Evolutionary conservation across 495 filamentous ascomycete species (phyloP).

Genomic region (Apiosordaria backusii): DNA sequence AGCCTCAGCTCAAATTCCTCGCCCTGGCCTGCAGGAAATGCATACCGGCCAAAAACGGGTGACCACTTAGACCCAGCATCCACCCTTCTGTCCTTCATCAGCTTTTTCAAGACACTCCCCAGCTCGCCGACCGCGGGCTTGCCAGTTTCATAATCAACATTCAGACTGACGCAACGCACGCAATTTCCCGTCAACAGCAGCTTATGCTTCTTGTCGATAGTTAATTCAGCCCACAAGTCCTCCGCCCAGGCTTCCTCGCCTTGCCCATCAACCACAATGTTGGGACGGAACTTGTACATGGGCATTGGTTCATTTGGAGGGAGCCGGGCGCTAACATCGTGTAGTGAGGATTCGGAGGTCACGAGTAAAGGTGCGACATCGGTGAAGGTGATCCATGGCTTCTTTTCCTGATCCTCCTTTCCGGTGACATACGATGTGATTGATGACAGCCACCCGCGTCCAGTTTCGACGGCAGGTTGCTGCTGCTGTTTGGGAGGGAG

Average conservation of each 20-base stretch:
- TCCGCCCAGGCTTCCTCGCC: slow-evolving; percentile 66
- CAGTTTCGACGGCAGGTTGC: neutral
- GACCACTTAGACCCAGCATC: slow-evolving; percentile 69
- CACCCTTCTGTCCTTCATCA: slow-evolving; percentile 74
- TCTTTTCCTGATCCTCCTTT: neutral
- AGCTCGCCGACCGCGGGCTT: slow-evolving; percentile 58
- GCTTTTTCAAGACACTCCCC: slow-evolving; percentile 68
- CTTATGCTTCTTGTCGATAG: slow-evolving; percentile 42
- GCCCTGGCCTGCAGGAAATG: slow-evolving; percentile 45
- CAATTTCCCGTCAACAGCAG: slow-evolving; percentile 75
- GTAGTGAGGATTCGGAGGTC: slow-evolving; percentile 64
- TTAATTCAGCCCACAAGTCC: slow-evolving; percentile 77
- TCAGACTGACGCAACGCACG: slow-evolving; percentile 70
- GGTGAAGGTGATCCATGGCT: slow-evolving; percentile 62
- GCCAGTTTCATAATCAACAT: slow-evolving; percentile 79
- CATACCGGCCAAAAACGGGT: slow-evolving; percentile 83
- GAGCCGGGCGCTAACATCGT: slow-evolving; percentile 60
- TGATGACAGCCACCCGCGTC: slow-evolving; percentile 44
- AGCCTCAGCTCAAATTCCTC: slow-evolving; percentile 50
- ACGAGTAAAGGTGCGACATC: slow-evolving; percentile 78
- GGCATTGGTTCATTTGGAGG: slow-evolving; percentile 54
- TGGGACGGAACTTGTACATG: slow-evolving; percentile 79
- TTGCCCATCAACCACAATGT: slow-evolving; percentile 67
- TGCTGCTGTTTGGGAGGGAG: slow-evolving; percentile 31
- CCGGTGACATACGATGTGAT: slow-evolving; percentile 32